A percentile compares a stretch with the other conserved stretches of the same genome.
Evolutionary conservation across 2,329 filamentous ascomycete genomes (phyloP).

Genomic region (Exserohilum turcica): DNA sequence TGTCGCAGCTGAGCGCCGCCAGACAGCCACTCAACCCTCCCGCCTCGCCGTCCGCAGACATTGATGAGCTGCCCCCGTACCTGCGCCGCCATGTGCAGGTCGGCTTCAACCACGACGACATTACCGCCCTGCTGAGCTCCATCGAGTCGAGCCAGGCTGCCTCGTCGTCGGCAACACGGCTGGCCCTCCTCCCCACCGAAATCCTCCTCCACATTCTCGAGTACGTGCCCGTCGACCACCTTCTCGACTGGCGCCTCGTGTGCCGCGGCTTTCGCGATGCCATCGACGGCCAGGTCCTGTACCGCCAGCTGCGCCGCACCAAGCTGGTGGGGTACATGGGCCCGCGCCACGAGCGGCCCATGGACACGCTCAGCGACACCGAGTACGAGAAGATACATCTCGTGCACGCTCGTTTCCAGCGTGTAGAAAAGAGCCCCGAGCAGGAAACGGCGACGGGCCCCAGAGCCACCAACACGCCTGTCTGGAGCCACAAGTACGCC

Average conservation of each 20-base stretch:
- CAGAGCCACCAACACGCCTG: not conserved
- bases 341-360: not conserved
- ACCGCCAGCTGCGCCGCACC: slow-evolving; percentile 26
- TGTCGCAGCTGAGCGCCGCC: slow-evolving; percentile 4
- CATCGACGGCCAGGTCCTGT: slow-evolving; percentile 38
- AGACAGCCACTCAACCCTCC: not conserved
- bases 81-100: slow-evolving; percentile 28
- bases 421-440: slow-evolving; percentile 1
- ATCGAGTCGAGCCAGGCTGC: slow-evolving; percentile 38
- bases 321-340: slow-evolving; percentile 34
- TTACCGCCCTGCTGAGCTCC: slow-evolving; percentile 32
- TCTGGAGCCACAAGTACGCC: slow-evolving; percentile 27
- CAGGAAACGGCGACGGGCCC: not conserved
- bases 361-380: slow-evolving; percentile 14
- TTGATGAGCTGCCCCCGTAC: slow-evolving; percentile 26
- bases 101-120: slow-evolving; percentile 34
- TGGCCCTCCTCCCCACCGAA: slow-evolving; percentile 38
- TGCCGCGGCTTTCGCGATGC: slow-evolving; percentile 40
- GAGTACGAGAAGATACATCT: slow-evolving; percentile 25
- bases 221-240: slow-evolving; percentile 31
- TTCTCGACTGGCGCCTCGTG: slow-evolving; percentile 37
- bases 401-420: slow-evolving; percentile 19
- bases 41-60: not conserved
- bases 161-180: not conserved
- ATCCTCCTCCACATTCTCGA: slow-evolving; percentile 36